Evolutionary conservation across 2,329 filamentous ascomycete genomes (phyloP), one percentile per base, ranked within the genome.

Genomic region (Sporothrix schenckii): DNA sequence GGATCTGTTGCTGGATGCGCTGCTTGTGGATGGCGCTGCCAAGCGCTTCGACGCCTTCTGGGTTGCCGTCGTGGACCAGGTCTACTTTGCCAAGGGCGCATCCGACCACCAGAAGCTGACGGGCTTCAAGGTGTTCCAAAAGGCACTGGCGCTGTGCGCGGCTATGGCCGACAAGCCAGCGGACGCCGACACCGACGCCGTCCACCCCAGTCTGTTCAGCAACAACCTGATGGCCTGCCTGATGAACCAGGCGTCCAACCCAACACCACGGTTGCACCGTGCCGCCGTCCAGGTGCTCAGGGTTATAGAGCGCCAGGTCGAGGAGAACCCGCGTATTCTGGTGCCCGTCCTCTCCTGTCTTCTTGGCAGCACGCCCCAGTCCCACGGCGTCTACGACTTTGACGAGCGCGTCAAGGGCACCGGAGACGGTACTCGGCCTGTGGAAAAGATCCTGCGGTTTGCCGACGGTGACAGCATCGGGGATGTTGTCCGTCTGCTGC

Each of bases 31-130:
- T 54, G 69, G 34, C 52, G 16, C 56, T 6, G 19, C 54, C 7
- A 56, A 69, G 47, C 68, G 71, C 24, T 71, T 74, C n/a, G 72
- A 73, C 39, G 44, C 66, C n/a, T 74, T 74, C 49, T 74, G 73
- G 73, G 56, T 69, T 13, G 63, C 73, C 58, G 89, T 92, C 70
- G 90, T 98, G 72, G 94, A 97, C 79, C 91, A 94, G 77, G 91
- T 91, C 10, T 85, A 97, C 3, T 97, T 98, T 78, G 90, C 92
- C 6, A 88, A 90, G 70, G 88, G 87, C 13, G 91, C 94, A 9
- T 96, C 93, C 1, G 89, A 94, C 56, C 92, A 94, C 75, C 91
- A 96, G 70, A 98, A 97, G 80, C 93, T 92, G 76, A 93, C 93
- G 79, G 95, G 95, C 0, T 94, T 98, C 80, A 88, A 94, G 76